Evolutionary conservation across 352 stramenopile species (phyloP).

Genomic region (Pythium aquatile): DNA sequence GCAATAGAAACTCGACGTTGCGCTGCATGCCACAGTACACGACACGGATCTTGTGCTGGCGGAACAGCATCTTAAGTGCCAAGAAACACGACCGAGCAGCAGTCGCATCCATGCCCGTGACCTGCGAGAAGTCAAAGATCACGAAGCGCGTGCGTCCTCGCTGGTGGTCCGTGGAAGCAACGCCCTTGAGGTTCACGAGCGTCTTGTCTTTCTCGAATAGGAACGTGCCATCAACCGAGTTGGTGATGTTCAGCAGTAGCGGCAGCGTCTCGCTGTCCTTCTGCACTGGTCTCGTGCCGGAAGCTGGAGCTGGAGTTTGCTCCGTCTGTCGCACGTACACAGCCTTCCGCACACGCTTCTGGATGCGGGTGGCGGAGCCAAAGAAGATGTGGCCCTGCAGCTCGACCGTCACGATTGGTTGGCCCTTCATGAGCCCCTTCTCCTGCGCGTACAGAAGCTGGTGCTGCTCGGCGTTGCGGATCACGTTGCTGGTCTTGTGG

Average conservation of each 20-base stretch:
- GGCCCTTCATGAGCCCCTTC: constrained; percentile 31
- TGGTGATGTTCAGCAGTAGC: constrained; percentile 21
- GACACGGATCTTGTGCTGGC: constrained; percentile 41
- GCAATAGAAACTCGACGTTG: constrained; percentile 54
- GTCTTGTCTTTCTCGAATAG: constrained; percentile 8
- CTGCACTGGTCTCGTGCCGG: neutral
- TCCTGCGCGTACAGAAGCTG: constrained; percentile 35
- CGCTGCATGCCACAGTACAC: constrained; percentile 67
- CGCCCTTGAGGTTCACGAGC: constrained; percentile 48
- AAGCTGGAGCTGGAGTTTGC: neutral
- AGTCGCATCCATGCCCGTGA: constrained; percentile 80
- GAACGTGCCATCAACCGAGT: neutral
- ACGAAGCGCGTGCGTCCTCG: constrained; percentile 54
- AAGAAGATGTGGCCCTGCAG: constrained; percentile 81
- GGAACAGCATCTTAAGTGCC: constrained; percentile 61
- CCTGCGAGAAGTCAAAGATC: constrained; percentile 74
- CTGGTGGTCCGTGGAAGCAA: constrained; percentile 31
- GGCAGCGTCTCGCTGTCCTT: constrained; percentile 29
- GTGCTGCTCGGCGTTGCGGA: constrained; percentile 64
- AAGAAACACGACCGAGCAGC: constrained; percentile 71
- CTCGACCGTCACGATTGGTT: constrained; percentile 63
- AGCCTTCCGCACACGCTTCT: constrained; percentile 62
- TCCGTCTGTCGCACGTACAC: constrained; percentile 41
- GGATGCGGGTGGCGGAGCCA: constrained; percentile 64
- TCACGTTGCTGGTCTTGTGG: constrained; percentile 63